Base-by-base conservation (phyloP, 176 grass and related monocot species). In the Panicum miliaceum region DNA sequence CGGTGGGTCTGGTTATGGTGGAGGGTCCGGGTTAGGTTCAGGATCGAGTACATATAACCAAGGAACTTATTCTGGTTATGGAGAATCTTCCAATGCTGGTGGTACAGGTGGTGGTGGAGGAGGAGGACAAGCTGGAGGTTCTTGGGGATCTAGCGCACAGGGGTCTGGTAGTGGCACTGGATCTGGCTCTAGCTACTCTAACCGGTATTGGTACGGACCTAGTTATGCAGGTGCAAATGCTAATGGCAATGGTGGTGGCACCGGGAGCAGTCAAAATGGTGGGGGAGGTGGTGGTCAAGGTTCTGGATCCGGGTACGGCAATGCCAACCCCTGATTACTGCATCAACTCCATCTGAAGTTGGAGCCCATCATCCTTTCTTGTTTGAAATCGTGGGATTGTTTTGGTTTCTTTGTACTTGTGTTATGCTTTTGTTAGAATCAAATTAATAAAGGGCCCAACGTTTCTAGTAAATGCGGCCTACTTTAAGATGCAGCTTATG, bases 81-180 rank as follows among this genome's bases (percentile, higher is more conserved):
- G 60, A 9, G 71, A 23, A 6, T 75, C n/a, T 15, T 53, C 82
- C 22, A 68, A 18, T 5, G 46, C 35, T 11, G 60, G 71, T 3
- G 72, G 62, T 15, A 23, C 1, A 0, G 72, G 82, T n/a, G 60
- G 46, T 14, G 82, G 82, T 1, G 48, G 11, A 0, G 82, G 72
- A 0, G 72, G 35, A 6, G 82, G 82, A 16, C 47, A 84, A 68
- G 72, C 23, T 1, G 13, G 18, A 34, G 62, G 82, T 57, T 76
- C 22, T 0, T 16, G 20, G 1, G 79, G 71, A 2, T 88, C 86
- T 3, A 77, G 7, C 34, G 80, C 50, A 3, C 15, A 60, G 22
- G 85, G 79, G 0, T 12, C 15, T 34, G 64, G 86, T 12, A 71
- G n/a, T 42, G 80, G 86, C 7, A 18, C 6, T 6, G 86, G 86